Conservation (phyloP, 306 rosid genomes). For the Quercus parvula region DNA sequence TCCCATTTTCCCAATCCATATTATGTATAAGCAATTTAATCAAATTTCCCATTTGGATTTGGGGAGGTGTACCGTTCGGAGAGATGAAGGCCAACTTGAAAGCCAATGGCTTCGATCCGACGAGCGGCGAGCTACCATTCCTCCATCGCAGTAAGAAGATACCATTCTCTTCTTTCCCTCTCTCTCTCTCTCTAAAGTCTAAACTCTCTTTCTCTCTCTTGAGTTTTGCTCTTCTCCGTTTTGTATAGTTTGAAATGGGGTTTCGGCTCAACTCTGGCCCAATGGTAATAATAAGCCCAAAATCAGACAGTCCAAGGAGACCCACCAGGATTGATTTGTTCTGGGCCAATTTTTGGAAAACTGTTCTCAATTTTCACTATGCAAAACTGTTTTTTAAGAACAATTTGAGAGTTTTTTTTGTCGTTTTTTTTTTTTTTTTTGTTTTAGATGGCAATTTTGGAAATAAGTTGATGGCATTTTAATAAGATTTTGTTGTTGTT, state of each 20-base stretch:
- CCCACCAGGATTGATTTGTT: too few relatives aligned
- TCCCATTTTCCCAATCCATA: background rate
- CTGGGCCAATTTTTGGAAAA: too few relatives aligned
- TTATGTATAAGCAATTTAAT: too few relatives aligned
- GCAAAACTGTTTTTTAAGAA: too few relatives aligned
- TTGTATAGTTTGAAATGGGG: background rate
- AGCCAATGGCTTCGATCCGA: slow-evolving; percentile 93
- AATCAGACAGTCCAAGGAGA: background rate
- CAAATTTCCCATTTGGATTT: too few relatives aligned
- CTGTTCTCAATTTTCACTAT: too few relatives aligned
- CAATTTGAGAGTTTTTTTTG: too few relatives aligned
- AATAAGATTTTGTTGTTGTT: too few relatives aligned
- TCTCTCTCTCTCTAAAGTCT: slow-evolving; percentile 14
- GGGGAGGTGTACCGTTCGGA: too few relatives aligned
- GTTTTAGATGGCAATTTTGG: too few relatives aligned
- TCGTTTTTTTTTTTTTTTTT: too few relatives aligned
- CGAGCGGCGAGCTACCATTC: slow-evolving; percentile 86
- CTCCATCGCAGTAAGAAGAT: slow-evolving; percentile 75
- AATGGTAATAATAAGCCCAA: background rate
- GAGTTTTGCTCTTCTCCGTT: background rate
- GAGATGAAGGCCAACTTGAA: slow-evolving; percentile 14
- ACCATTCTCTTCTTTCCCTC: slow-evolving; percentile 78
- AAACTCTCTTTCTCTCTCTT: background rate
- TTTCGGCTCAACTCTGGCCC: background rate
- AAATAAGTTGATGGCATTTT: too few relatives aligned